Base-by-base conservation (phyloP, 257 asterid species). In the Nicotiana obtusifolia region DNA sequence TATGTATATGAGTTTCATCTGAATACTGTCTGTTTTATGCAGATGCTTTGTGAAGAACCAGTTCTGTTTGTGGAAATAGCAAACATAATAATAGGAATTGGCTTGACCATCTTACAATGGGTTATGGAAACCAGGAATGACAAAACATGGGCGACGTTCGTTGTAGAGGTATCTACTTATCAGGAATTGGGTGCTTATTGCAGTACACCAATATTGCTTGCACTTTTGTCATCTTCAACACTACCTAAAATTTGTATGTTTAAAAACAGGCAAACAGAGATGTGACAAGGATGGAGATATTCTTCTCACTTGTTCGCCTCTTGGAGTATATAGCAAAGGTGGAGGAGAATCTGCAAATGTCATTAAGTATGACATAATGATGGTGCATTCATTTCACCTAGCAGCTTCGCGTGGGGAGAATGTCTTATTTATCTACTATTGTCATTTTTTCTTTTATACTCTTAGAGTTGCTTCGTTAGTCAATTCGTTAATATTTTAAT, bases 31-130 rank as follows among this genome's bases (percentile, higher is more conserved):
- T 69, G 44, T 78, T 54, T 13, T 65, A 59, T 16, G 80, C 91
- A 95, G 99, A 92, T 95, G 97, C 93, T 93, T 30, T 95, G 96
- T 64, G 94, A 95, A 88, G 95, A 92, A 86, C 85, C 89, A 44
- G 98, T 97, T 19, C 83, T 89, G 84, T 95, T 95, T 84, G 83
- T 92, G 79, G 98, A 95, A 85, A 93, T 95, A 86, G 98, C 99
- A 15, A 98, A 93, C 85, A 89, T 95, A 79, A 89, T 95, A 83
- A 86, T 95, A 89, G 97, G 99, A 47, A 86, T 93, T 66, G 98
- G 98, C 60, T 81, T 95, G 84, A 91, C 97, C 84, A 95, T 95
- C 82, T 91, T 95, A 78, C 92, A 93, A 89, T 98, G 99, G 41
- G 90, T 89, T 57, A 92, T 95, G 98, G 98, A 93, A 90, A 89